Evolutionary conservation across 1,139 yeast genomes (phyloP).

Genomic region (Wickerhamomyces sp.): DNA sequence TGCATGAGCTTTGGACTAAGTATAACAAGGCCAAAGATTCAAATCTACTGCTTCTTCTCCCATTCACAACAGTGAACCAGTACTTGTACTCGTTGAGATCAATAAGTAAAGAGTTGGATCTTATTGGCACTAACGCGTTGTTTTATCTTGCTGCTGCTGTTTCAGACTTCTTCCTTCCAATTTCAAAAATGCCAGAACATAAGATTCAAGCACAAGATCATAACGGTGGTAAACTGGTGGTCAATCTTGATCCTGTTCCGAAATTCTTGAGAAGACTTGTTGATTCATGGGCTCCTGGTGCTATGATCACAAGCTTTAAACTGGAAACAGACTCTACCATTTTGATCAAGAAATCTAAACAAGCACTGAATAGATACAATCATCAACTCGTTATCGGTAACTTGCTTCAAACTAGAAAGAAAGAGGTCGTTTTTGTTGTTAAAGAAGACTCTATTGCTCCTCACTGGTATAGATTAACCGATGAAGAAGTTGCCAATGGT

Average conservation of each 20-base stretch:
- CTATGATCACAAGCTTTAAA: slow-evolving; percentile 93
- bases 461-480: slow-evolving; percentile 48
- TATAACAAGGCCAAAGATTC: slow-evolving; percentile 57
- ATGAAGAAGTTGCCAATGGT: slow-evolving; percentile 32
- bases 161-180: slow-evolving; percentile 90
- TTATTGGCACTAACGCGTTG: slow-evolving; percentile 50
- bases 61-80: slow-evolving; percentile 94
- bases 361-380: slow-evolving; percentile 76
- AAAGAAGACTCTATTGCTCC: slow-evolving; percentile 32
- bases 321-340: slow-evolving; percentile 80
- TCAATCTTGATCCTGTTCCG: slow-evolving; percentile 92
- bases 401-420: slow-evolving; percentile 80
- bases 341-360: slow-evolving; percentile 66
- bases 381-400: slow-evolving; percentile 97
- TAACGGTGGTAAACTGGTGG: slow-evolving; percentile 64
- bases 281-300: slow-evolving; percentile 91
- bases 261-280: slow-evolving; percentile 84
- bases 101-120: slow-evolving; percentile 56
- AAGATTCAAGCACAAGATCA: slow-evolving; percentile 82
- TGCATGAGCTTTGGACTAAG: slow-evolving; percentile 61
- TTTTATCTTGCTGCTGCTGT: slow-evolving; percentile 97
- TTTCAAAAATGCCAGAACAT: slow-evolving; percentile 81
- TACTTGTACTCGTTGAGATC: slow-evolving; percentile 77
- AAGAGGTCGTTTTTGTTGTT: slow-evolving; percentile 82
- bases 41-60: slow-evolving; percentile 61